Base-by-base conservation (phyloP, 176 grass and related monocot genomes). In the Themeda triandra region DNA sequence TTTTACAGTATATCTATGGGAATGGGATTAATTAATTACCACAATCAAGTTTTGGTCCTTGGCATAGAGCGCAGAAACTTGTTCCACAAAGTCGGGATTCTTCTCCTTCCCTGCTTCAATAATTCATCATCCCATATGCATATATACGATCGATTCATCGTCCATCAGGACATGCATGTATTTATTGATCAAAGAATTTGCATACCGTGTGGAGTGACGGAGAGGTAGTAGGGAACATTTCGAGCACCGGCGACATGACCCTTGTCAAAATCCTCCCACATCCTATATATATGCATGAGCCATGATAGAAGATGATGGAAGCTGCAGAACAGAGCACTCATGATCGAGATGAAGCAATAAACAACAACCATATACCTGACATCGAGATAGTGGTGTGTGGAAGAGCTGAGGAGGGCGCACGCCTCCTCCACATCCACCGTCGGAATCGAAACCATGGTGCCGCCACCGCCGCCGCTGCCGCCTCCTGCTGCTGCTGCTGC, bases 221-320 rank as follows among this genome's bases (percentile, higher is more conserved):
- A 80, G 69, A 89, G 82, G 76, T 84, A 89, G 69, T 84, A 89
- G 1, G 87, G 76, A 6, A 89, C 87, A 40, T 84, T 89, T 14
- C 82, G 60, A 5, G 82, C 87, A 10, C 76, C 87, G 69, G 82
- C 82, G 29, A 48, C 87, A 6, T 84, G 87, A 0, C 81, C 81
- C 28, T 67, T 58, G 13, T 84, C 69, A 10, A 89, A 89, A 28
- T 89, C 87, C 81, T 84, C 87, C 87, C 87, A 74, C 87, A 84
- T 88, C 58, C 33, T 35, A 33, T 33, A n/a, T n/a, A n/a, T n/a
- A n/a, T n/a, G n/a, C n/a, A n/a, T n/a, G n/a, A n/a, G n/a, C n/a
- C n/a, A n/a, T n/a, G n/a, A n/a, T n/a, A n/a, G n/a, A n/a, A n/a
- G n/a, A n/a, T n/a, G n/a, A n/a, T n/a, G n/a, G n/a, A n/a, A n/a